Conservation (phyloP, 2,329 filamentous ascomycete genomes). For the Phyllosticta citriasiana region DNA sequence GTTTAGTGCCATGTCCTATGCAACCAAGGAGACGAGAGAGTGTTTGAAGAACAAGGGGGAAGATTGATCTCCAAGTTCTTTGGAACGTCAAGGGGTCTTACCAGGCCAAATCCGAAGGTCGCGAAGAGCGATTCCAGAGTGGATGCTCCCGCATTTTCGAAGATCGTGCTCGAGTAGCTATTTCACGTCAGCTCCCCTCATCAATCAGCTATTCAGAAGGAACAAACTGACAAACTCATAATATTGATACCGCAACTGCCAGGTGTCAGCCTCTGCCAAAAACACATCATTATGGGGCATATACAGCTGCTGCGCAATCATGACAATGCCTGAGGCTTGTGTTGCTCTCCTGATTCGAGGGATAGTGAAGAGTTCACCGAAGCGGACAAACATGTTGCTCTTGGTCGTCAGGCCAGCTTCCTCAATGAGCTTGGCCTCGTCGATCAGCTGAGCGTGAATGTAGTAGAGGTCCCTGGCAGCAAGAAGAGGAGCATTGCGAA, state of each 20-base stretch:
- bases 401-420: conserved; percentile 14
- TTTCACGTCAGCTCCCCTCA: background rate
- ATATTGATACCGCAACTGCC: conserved; percentile 23
- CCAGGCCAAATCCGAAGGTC: conserved; percentile 48
- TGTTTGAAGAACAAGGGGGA: too few relatives aligned
- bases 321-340: conserved; percentile 66
- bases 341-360: conserved; percentile 62
- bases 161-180: conserved; percentile 40
- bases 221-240: conserved; percentile 32
- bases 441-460: conserved; percentile 26
- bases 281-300: conserved; percentile 15
- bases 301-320: conserved; percentile 59
- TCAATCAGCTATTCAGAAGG: conserved; percentile 13
- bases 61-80: too few relatives aligned
- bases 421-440: conserved; percentile 23
- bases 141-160: conserved; percentile 36
- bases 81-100: background rate
- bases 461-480: conserved; percentile 35
- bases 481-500: conserved; percentile 31
- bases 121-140: conserved; percentile 37
- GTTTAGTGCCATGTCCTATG: background rate
- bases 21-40: too few relatives aligned
- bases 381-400: conserved; percentile 31
- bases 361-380: conserved; percentile 53
- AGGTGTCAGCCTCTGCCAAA: background rate